A percentile compares a stretch with the other conserved stretches of the same genome.
These are phyloP conservation scores for Nyctanthes arbortristis DNA, from an alignment of 257 asterid genomes.

Conservation along the genomic window DNA sequence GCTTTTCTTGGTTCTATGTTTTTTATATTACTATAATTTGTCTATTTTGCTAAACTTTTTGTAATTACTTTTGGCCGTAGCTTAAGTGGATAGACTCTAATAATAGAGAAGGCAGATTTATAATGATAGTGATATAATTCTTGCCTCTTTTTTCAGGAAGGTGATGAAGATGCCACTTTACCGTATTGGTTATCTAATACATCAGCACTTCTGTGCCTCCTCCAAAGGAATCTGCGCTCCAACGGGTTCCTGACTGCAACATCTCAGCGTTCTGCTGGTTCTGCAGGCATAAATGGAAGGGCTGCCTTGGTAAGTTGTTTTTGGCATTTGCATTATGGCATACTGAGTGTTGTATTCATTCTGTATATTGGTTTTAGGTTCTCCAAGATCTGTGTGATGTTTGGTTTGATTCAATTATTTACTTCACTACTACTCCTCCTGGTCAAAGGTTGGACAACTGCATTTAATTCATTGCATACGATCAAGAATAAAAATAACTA, in stretches of 20 bases:
- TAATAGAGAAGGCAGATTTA: conserved; percentile 5
- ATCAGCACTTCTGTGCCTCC: conserved; percentile 93
- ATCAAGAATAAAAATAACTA: background rate
- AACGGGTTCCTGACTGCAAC: conserved; percentile 76
- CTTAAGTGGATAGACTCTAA: background rate
- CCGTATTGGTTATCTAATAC: conserved; percentile 97
- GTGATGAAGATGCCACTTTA: conserved; percentile 66
- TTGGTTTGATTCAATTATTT: background rate
- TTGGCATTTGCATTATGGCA: background rate
- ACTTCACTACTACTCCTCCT: background rate
- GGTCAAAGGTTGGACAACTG: background rate
- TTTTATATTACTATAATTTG: conserved; percentile 10
- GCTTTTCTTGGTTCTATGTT: background rate
- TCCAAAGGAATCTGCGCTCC: conserved; percentile 86
- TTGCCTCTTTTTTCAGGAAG: conserved; percentile 62
- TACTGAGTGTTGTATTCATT: background rate
- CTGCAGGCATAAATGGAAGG: conserved; percentile 76
- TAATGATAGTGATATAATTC: background rate
- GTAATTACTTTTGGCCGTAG: background rate
- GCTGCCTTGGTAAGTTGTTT: conserved; percentile 65
- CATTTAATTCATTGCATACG: background rate
- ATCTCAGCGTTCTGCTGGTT: conserved; percentile 80
- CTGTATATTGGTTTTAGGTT: no score
- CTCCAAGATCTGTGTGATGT: background rate
- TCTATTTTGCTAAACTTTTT: background rate